A percentile compares a stretch with the other conserved stretches of the same genome.
These are phyloP conservation scores for Gossypium rotundifolium DNA, from an alignment of 345 rosid species.

Conservation along the genomic window DNA sequence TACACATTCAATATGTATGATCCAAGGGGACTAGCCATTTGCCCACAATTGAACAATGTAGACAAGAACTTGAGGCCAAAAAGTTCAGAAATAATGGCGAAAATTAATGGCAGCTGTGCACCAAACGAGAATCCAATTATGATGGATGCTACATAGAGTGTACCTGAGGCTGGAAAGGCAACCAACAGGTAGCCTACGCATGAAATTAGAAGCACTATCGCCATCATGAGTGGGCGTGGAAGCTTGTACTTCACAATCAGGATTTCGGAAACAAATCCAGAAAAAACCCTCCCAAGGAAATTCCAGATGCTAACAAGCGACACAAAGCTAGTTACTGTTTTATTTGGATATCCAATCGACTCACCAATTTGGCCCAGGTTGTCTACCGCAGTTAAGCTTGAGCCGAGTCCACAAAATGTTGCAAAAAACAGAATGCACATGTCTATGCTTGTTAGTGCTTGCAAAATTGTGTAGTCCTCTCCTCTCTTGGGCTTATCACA, in stretches of 20 bases:
- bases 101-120: slow-evolving; percentile 49
- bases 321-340: slow-evolving; percentile 55
- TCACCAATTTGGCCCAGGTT: slow-evolving; percentile 58
- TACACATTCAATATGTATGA: slow-evolving; percentile 73
- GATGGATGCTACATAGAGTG: no score
- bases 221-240: slow-evolving; percentile 78
- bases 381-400: slow-evolving; percentile 55
- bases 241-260: slow-evolving; percentile 46
- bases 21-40: slow-evolving; percentile 70
- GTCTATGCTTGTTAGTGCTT: slow-evolving; percentile 68
- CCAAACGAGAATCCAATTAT: no score
- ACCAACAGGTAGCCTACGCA: no score
- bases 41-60: slow-evolving; percentile 48
- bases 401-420: slow-evolving; percentile 62
- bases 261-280: slow-evolving; percentile 71
- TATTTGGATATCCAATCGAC: slow-evolving; percentile 62
- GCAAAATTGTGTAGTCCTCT: slow-evolving; percentile 85
- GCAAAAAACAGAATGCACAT: slow-evolving; percentile 59
- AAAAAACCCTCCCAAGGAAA: slow-evolving; percentile 73
- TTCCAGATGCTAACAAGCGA: slow-evolving; percentile 87
- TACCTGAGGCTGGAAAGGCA: no score
- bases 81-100: slow-evolving; percentile 76
- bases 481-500: slow-evolving; percentile 33
- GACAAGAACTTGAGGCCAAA: slow-evolving; percentile 55
- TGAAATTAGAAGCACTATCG: slow-evolving; percentile 21